Percentiles rank a stretch among this genome's conserved stretches.
These are phyloP conservation scores for Pleurotus ostreatus DNA, from an alignment of 768 basidiomycete genomes.

Conservation along the genomic window DNA sequence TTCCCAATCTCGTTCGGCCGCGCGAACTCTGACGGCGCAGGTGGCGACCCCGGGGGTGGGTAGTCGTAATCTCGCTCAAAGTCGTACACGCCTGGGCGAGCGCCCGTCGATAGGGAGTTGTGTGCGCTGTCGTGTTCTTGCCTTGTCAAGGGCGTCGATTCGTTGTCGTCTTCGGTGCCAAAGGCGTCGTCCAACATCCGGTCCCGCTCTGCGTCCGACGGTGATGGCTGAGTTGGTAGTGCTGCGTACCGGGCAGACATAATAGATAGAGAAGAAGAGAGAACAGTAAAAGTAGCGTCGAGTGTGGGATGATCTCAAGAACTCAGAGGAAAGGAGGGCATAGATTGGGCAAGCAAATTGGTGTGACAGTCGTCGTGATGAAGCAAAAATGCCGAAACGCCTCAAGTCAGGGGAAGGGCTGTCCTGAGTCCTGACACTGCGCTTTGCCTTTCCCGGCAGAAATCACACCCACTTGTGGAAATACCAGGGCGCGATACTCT, in stretches of 20 bases:
- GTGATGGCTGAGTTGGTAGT: constrained; percentile 44
- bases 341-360: background rate
- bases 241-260: constrained; percentile 54
- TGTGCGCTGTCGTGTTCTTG: background rate
- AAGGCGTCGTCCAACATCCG: constrained; percentile 69
- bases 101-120: constrained; percentile 15
- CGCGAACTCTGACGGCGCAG: constrained; percentile 50
- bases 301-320: background rate
- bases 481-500: too few species aligned
- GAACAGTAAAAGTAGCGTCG: background rate
- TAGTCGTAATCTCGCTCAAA: constrained; percentile 75
- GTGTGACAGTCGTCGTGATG: constrained; percentile 7
- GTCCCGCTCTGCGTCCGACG: constrained; percentile 50
- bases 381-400: background rate
- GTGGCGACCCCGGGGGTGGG: constrained; percentile 80
- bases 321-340: background rate
- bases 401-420: constrained; percentile 3
- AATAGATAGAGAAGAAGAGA: constrained; percentile 46
- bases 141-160: constrained; percentile 34
- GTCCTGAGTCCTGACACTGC: background rate
- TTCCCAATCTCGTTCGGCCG: constrained; percentile 70
- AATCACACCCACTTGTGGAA: too few species aligned
- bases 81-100: constrained; percentile 57
- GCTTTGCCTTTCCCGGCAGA: background rate
- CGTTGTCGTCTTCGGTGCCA: constrained; percentile 45